These are phyloP conservation scores for Phytophthora foliorum DNA, from an alignment of 352 stramenopile genomes.

Conservation along the genomic window DNA sequence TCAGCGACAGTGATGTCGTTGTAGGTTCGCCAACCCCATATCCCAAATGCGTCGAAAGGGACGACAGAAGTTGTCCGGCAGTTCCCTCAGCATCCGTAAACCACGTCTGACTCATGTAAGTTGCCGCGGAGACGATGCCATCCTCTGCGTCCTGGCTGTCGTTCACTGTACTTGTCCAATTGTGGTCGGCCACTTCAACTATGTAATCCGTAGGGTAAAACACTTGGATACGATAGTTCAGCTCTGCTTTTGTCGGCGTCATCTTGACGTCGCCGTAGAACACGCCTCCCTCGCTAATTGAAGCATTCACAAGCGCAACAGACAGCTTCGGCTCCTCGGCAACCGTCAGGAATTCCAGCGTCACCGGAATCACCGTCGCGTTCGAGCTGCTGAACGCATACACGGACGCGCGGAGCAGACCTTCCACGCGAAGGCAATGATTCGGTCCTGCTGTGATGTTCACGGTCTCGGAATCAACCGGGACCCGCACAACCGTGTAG, in stretches of 20 bases:
- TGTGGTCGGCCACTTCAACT: not conserved
- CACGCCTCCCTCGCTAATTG: slow-evolving; percentile 17
- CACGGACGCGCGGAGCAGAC: slow-evolving; percentile 29
- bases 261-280: slow-evolving; percentile 25
- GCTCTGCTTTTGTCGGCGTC: slow-evolving; percentile 30
- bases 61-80: not conserved
- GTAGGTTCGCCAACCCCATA: not conserved
- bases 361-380: slow-evolving; percentile 18
- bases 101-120: not conserved
- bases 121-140: not conserved
- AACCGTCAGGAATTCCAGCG: slow-evolving; percentile 31
- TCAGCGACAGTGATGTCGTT: not conserved
- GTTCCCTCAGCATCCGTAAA: not conserved
- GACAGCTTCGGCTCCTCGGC: slow-evolving; percentile 21
- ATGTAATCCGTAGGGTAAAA: slow-evolving; percentile 28
- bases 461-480: slow-evolving; percentile 19
- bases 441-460: slow-evolving; percentile 14
- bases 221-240: slow-evolving; percentile 26
- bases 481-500: slow-evolving; percentile 19
- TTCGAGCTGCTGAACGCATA: slow-evolving; percentile 40
- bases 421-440: slow-evolving; percentile 6
- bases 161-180: not conserved
- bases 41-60: not conserved
- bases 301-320: slow-evolving; percentile 11
- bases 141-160: not conserved